These are phyloP conservation scores for Salvia splendens DNA, from an alignment of 257 asterid genomes.

Conservation along the genomic window DNA sequence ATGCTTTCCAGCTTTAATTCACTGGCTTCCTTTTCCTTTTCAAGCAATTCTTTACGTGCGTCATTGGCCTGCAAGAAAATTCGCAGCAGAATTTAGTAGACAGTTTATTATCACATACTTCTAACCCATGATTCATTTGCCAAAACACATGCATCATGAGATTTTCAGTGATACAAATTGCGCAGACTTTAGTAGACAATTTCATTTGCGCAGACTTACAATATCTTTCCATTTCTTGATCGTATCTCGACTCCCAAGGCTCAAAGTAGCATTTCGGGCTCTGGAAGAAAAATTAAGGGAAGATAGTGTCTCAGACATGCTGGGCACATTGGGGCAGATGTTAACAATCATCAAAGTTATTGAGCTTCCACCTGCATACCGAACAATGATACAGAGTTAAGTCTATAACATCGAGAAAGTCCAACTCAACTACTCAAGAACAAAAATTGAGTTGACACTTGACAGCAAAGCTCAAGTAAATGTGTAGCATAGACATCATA, in stretches of 20 bases:
- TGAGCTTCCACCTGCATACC: constrained; percentile 81
- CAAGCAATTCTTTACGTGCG: constrained; percentile 86
- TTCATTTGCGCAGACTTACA: no score
- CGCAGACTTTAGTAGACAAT: no score
- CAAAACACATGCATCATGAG: constrained; percentile 23
- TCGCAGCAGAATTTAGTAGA: constrained; percentile 31
- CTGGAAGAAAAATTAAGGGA: constrained; percentile 93
- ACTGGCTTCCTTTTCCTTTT: constrained; percentile 75
- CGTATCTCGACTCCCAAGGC: constrained; percentile 97
- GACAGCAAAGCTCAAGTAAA: constrained; percentile 9
- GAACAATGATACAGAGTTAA: constrained; percentile 28
- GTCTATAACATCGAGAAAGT: constrained; percentile 22
- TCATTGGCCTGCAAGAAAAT: constrained; percentile 77
- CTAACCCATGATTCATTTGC: constrained; percentile 18
- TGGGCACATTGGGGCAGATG: constrained; percentile 69
- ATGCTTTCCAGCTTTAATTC: constrained; percentile 69
- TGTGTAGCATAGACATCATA: neutral
- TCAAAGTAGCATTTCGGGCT: constrained; percentile 79
- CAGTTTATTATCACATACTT: constrained; percentile 16
- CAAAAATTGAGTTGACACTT: neutral
- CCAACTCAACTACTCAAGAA: constrained; percentile 1
- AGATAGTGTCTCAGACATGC: constrained; percentile 75
- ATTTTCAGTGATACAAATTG: constrained; percentile 18
- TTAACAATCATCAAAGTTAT: constrained; percentile 87
- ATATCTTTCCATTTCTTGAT: constrained; percentile 95